phyloP scores from a whole-genome alignment of 2,329 filamentous ascomycete genomes.

The Aspergillus brunneoviolaceus region DNA sequence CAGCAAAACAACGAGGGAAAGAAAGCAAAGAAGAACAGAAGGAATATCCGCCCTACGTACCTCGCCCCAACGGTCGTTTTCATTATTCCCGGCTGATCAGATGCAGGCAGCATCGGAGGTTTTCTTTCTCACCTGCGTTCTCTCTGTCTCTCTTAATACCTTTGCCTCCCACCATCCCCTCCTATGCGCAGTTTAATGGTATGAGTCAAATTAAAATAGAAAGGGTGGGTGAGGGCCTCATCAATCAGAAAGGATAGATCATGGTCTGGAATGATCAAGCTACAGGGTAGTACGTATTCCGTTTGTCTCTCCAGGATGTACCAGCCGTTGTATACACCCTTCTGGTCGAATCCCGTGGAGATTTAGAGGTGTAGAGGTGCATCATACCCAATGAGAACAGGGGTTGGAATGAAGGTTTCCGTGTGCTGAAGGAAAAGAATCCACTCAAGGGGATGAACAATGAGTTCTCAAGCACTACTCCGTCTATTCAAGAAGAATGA shows the following conservation, averaged over 20 bases:
- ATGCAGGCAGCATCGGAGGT: constrained; percentile 12
- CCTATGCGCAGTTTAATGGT: not conserved
- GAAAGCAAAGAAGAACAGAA: not conserved
- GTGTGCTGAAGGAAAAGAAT: constrained; percentile 1
- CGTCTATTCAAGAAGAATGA: not conserved
- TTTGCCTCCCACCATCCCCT: not conserved
- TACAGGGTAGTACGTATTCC: constrained; percentile 8
- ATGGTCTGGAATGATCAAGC: constrained; percentile 1
- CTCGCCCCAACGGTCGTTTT: constrained; percentile 6
- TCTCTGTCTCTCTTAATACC: constrained; percentile 1
- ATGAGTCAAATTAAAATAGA: not conserved
- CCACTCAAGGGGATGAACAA: not conserved
- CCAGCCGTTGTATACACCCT: not conserved
- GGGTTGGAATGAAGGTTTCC: constrained; percentile 7
- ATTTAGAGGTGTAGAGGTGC: not conserved
- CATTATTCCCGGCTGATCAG: constrained; percentile 9
- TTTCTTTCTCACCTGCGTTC: not conserved
- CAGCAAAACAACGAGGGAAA: not conserved
- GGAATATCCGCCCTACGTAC: not conserved
- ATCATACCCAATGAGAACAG: constrained; percentile 17
- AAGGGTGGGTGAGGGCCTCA: not conserved
- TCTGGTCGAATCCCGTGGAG: not conserved
- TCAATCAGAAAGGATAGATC: not conserved
- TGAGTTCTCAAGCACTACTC: not conserved
- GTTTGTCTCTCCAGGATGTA: constrained; percentile 12